phyloP scores from a whole-genome alignment of 2,329 filamentous ascomycete genomes.

The Nemania abortiva region DNA sequence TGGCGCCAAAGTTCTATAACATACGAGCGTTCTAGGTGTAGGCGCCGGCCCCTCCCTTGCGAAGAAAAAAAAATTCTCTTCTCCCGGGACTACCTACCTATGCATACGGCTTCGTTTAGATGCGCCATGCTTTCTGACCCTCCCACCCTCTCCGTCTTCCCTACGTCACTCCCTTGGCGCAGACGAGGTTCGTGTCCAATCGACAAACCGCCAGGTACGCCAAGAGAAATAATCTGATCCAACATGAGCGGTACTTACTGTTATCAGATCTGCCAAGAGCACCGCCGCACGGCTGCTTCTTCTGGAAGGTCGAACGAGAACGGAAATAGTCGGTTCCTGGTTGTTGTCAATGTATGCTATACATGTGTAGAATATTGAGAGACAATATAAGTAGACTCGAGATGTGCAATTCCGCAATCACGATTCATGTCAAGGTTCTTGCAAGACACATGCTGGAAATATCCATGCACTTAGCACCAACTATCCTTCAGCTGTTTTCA shows the following conservation, averaged over 20 bases:
- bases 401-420: no score
- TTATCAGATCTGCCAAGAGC: slow-evolving; percentile 27
- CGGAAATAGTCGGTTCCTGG: neutral
- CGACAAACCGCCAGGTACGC: neutral
- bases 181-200: slow-evolving; percentile 2
- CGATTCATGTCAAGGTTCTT: no score
- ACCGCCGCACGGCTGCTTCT: neutral
- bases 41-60: neutral
- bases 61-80: neutral
- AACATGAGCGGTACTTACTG: slow-evolving; percentile 8
- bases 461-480: no score
- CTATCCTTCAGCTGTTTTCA: no score
- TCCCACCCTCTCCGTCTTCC: neutral
- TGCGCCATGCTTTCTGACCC: neutral
- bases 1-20: neutral
- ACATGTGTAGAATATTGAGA: no score
- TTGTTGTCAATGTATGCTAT: no score
- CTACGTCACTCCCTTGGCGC: neutral
- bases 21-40: neutral
- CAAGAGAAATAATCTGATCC: slow-evolving; percentile 36
- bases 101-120: neutral
- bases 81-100: neutral
- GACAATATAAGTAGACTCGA: no score
- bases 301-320: neutral
- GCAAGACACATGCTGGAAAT: no score